Evolutionary conservation across 352 stramenopile species (phyloP), one percentile per base, ranked within the genome.

Genomic region (Aphanomyces invadans): DNA sequence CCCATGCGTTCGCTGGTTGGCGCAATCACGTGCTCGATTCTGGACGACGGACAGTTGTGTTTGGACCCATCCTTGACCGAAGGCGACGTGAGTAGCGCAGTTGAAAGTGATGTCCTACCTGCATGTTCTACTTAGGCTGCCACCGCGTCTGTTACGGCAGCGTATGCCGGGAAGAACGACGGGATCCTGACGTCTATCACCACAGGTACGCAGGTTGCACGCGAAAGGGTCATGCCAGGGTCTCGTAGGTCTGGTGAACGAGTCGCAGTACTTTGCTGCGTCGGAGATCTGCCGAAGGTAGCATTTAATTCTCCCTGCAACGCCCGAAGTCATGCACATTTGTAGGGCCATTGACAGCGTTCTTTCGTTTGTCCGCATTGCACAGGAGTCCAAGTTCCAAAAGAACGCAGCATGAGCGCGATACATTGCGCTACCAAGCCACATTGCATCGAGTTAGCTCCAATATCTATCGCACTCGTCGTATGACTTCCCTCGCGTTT

Each of bases 261-360:
- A 93, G 73, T 81, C 89, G 36, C 79, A 91, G 63, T 93, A 89
- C 62, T 93, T 93, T 72, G 80, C 84, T 28, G 87, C 81, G 48
- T 89, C 81, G 0, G 84, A 93, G 61, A 83, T 83, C 26, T 93
- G 84, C 11, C 80, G 88, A 45, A 72, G 84, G 83, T 92, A 38
- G 28, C 10, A 21, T 4, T 60, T 28, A 29, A 55, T 21, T 31
- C 29, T 52, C 33, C 10, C n/a, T 25, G 4, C 44, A 15, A 11
- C 45, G 10, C 10, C 39, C 19, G 49, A 26, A 26, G 25, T 23
- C 3, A 29, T 19, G 11, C 21, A 63, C 25, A 11, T 17, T 42
- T 61, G 5, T 65, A 89, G 80, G 59, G 81, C 81, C 68, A 82
- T 81, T 17, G 83, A 88, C 53, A 90, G 81, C 72, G 80, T 92